Evolutionary conservation across 106 monocot genomes (phyloP), one percentile per base, ranked within the genome.

Genomic region (Dioscorea dumetorum): DNA sequence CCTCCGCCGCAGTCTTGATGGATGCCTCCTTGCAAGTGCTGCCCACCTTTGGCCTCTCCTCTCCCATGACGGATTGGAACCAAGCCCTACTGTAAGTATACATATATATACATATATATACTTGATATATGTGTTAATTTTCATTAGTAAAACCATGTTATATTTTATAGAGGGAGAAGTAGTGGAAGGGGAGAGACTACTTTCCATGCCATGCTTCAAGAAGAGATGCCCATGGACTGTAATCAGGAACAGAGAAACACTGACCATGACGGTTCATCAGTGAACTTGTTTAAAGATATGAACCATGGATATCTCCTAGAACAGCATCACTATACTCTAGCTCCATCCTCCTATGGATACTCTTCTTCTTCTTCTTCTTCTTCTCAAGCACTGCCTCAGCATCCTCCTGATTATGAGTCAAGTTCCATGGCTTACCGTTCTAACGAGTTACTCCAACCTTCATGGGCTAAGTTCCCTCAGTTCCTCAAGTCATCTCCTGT

Each of bases 21-120:
- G 74, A 71, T 23, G 31, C 74, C 9, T 57, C 70, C 23, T 49
- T 74, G 20, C 67, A 60, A 16, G 58, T 67, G 28, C 2, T 67
- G 28, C 2, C 61, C 8, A 68, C 61, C 8, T 72, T 73, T 22
- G 73, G 73, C 41, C 68, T 72, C n/a, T 22, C 78, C 2, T 73
- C 73, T 48, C 80, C 70, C 14, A 34, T 48, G 2, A 33, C n/a
- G n/a, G 67, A 80, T 61, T 80, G 80, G 80, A 75, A 53, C 52
- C 80, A 75, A 49, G n/a, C 75, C 20, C 63, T 72, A 4, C 34
- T 80, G 80, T 80, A 20, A 75, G 77, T 72, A 24, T 9, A 58
- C 16, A 18, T 60, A 22, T 4, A 31, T 11, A 28, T 9, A 33
- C 48, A 28, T 41, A 33, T 3, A 28, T 28, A 28, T 28, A 1